A percentile compares a stretch with the other conserved stretches of the same genome.
These are phyloP conservation scores for Hymenoscyphus repandus DNA, from an alignment of 2,329 filamentous ascomycete species.

Conservation along the genomic window DNA sequence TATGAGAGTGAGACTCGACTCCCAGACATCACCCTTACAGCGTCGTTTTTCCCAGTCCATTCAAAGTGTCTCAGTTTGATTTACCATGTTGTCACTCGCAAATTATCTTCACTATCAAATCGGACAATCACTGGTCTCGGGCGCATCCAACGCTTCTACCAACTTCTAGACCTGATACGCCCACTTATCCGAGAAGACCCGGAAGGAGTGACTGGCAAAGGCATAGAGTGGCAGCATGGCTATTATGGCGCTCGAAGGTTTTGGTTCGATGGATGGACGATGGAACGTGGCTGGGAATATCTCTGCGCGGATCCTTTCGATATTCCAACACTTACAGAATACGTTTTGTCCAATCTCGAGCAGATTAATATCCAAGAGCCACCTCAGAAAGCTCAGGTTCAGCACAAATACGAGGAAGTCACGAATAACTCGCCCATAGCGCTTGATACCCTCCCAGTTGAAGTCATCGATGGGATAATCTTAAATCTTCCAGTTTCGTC, in stretches of 20 bases:
- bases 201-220: conserved; percentile 1
- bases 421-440: not conserved
- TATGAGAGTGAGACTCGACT: not conserved
- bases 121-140: not conserved
- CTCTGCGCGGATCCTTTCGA: conserved; percentile 10
- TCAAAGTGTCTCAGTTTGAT: conserved; percentile 4
- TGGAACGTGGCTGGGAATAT: conserved; percentile 9
- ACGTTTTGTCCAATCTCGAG: conserved; percentile 7
- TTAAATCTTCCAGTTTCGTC: conserved; percentile 1
- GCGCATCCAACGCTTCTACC: not conserved
- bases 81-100: conserved; percentile 1
- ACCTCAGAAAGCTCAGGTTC: not conserved
- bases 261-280: conserved; percentile 6
- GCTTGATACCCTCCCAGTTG: conserved; percentile 8
- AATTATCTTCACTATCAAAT: not conserved
- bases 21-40: conserved; percentile 4
- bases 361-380: not conserved
- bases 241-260: conserved; percentile 11
- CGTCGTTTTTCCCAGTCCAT: conserved; percentile 7
- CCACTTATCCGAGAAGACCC: conserved; percentile 1
- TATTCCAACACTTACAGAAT: conserved; percentile 7
- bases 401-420: not conserved
- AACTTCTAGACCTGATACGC: not conserved
- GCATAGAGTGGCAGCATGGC: conserved; percentile 8
- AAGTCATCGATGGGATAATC: conserved; percentile 5